Base-by-base conservation (phyloP, 1,284 basidiomycete genomes). In the Cutaneotrichosporon curvatum region DNA sequence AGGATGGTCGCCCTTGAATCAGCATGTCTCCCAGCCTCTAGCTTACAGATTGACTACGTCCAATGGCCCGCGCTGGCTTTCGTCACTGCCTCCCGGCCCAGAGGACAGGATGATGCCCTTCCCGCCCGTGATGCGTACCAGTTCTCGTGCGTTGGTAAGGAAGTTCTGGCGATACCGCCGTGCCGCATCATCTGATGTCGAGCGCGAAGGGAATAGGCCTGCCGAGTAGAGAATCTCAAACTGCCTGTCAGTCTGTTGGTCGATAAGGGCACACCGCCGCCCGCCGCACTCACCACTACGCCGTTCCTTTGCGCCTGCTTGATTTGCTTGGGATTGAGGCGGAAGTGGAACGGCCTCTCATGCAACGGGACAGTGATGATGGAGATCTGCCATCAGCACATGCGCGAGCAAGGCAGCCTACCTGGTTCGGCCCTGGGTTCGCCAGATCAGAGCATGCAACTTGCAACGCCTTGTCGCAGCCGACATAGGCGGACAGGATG, bases 301-400 rank as follows among this genome's bases (percentile, higher is more conserved):
- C 70, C 70, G 37, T 70, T 68, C 5, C 69, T 53, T 41, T 69
- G 62, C 11, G 69, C 69, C 43, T 65, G 63, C 15, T 61, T 57
- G 49, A 72, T 62, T 54, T 64, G 70, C 45, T 67, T 68, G 30
- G 57, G 55, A 41, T 67, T 71, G 45, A 63, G 51, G 30, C 59
- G 56, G 59, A 66, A 70, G 46, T 59, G 61, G 53, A 60, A 70
- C 4, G 63, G 62, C 37, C 59, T 49, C 47, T 72, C 67, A 44
- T 72, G 68, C 15, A 70, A 47, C 1, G 70, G 68, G 2, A 72
- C 54, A 6, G 67, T 67, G 51, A 72, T 70, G 43, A 72, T 70
- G 4, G 70, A 69, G 34, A 70, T 54, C 67, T 71, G 34, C 21
- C 4, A 37, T 46, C 31, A 49, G 37, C 31, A 21, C 16, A 11